phyloP scores from a whole-genome alignment of 371 early-diverging fungal species.

The Apophysomyces sp. region DNA sequence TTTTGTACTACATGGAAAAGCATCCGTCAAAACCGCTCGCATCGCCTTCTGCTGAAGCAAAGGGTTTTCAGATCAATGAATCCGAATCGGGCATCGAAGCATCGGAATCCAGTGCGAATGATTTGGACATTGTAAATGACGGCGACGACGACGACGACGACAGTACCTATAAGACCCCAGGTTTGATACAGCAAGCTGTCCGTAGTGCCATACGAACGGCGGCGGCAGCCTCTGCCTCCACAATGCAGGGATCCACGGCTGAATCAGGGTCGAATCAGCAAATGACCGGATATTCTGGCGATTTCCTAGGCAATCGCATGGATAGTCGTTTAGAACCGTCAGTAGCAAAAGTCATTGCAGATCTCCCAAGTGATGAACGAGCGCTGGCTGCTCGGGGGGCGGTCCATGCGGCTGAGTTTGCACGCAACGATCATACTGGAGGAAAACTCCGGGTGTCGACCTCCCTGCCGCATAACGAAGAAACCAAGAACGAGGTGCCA shows the following conservation, averaged over 20 bases:
- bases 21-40: background rate
- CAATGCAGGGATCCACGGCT: too few relatives aligned
- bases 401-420: background rate
- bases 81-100: constrained; percentile 20
- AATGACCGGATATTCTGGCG: background rate
- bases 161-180: too few relatives aligned
- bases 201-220: constrained; percentile 10
- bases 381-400: constrained; percentile 1
- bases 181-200: constrained; percentile 9
- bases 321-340: background rate
- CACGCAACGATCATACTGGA: background rate
- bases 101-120: constrained; percentile 10
- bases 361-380: constrained; percentile 7
- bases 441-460: background rate
- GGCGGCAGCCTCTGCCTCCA: background rate
- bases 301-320: background rate
- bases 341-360: background rate
- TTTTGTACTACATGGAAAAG: background rate
- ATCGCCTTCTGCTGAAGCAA: background rate
- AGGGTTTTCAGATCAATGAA: constrained; percentile 5
- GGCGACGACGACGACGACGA: background rate
- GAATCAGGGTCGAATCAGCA: background rate
- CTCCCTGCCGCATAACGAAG: background rate
- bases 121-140: constrained; percentile 7
- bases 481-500: constrained; percentile 13